These are phyloP conservation scores for Ormosia emarginata DNA, from an alignment of 306 rosid species.

Conservation along the genomic window DNA sequence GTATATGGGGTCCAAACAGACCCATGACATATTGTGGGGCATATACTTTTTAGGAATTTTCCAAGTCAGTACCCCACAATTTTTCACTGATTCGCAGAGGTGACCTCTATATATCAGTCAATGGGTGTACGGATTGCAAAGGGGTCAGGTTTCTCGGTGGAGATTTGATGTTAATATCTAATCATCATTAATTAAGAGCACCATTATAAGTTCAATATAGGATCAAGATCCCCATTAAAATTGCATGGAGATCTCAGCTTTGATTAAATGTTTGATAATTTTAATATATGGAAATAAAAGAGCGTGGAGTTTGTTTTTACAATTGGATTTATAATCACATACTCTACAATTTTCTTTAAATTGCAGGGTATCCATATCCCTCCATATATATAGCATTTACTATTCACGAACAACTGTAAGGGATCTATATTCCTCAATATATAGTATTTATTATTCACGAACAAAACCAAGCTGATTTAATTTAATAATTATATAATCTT, in stretches of 20 bases:
- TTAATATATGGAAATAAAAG: too few relatives aligned
- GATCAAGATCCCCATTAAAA: too few relatives aligned
- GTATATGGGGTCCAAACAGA: conserved; percentile 8
- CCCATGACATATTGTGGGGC: conserved; percentile 27
- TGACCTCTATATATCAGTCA: conserved; percentile 17
- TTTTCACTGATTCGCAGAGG: conserved; percentile 23
- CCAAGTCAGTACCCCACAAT: conserved; percentile 23
- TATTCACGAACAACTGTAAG: too few relatives aligned
- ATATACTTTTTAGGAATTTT: conserved; percentile 20
- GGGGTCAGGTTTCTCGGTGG: background rate
- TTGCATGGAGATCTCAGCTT: too few relatives aligned
- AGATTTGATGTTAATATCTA: background rate
- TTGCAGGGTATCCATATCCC: too few relatives aligned
- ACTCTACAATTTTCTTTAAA: too few relatives aligned
- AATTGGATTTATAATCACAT: too few relatives aligned
- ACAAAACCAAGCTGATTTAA: background rate
- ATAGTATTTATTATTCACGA: background rate
- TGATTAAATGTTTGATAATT: too few relatives aligned
- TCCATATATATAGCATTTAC: too few relatives aligned
- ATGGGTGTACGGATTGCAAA: background rate
- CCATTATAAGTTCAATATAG: background rate
- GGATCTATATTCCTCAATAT: background rate
- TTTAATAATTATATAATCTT: background rate
- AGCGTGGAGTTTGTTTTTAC: too few relatives aligned
- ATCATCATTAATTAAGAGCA: background rate